Evolutionary conservation across 1,284 basidiomycete genomes (phyloP).

Genomic region (Naganishia albida): DNA sequence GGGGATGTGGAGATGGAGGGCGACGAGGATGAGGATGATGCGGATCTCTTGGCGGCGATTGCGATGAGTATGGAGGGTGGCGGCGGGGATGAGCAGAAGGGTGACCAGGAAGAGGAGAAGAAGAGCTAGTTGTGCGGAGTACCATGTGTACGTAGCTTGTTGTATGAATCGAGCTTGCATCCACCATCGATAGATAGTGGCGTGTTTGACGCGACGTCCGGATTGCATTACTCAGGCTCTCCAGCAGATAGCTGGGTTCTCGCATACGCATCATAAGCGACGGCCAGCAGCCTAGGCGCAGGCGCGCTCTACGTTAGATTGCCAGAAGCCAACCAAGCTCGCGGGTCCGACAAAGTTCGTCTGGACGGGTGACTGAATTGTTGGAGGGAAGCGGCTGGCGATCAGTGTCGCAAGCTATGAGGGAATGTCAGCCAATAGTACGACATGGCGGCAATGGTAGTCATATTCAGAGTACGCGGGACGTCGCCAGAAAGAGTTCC

Average conservation of each 20-base stretch:
- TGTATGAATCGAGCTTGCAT: not conserved
- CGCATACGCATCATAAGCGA: not conserved
- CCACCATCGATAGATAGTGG: not conserved
- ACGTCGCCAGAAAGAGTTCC: too few species aligned
- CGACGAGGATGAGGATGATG: slow-evolving; percentile 44
- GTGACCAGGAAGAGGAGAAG: slow-evolving; percentile 39
- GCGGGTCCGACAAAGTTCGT: too few species aligned
- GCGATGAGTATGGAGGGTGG: slow-evolving; percentile 61
- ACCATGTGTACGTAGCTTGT: not conserved
- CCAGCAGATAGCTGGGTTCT: not conserved
- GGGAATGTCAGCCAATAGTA: too few species aligned
- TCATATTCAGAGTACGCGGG: too few species aligned
- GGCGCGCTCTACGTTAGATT: too few species aligned
- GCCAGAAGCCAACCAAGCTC: too few species aligned
- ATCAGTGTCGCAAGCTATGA: too few species aligned
- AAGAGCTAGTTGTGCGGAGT: slow-evolving; percentile 22
- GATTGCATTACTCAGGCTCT: not conserved
- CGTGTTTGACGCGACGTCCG: not conserved
- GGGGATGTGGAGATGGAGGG: slow-evolving; percentile 49
- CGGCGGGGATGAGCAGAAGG: slow-evolving; percentile 39
- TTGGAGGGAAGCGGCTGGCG: too few species aligned
- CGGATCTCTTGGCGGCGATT: slow-evolving; percentile 64
- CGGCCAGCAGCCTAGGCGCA: too few species aligned
- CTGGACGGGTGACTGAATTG: too few species aligned
- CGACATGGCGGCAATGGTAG: too few species aligned